phyloP scores from a whole-genome alignment of 306 rosid genomes.

The Crotalaria pallida region DNA sequence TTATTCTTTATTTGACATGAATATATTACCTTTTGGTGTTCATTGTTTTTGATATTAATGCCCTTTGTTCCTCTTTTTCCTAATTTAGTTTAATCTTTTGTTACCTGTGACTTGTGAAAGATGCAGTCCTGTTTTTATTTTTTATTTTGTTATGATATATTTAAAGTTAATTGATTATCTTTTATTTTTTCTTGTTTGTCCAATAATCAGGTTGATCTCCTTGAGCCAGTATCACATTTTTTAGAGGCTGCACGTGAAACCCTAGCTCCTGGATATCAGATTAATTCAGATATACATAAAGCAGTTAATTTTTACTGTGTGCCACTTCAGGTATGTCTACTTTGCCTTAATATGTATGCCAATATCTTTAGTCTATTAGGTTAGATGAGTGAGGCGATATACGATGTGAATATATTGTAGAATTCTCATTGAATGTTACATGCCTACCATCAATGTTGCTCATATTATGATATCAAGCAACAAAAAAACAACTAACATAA shows the following conservation, averaged over 20 bases:
- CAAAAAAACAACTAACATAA: neutral
- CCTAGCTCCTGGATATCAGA: slow-evolving; percentile 45
- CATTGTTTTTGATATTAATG: neutral
- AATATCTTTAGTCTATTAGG: neutral
- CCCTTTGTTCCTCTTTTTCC: neutral
- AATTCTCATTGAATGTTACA: neutral
- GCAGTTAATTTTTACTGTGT: slow-evolving; percentile 71
- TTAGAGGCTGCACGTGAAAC: slow-evolving; percentile 79
- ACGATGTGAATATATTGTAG: neutral
- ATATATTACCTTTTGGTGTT: neutral
- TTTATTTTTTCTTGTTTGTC: slow-evolving; percentile 3
- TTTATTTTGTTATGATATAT: neutral
- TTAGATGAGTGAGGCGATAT: neutral
- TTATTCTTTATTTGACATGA: neutral
- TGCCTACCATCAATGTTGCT: neutral
- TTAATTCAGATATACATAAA: slow-evolving; percentile 51
- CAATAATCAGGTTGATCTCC: slow-evolving; percentile 78
- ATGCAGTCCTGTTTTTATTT: slow-evolving; percentile 2
- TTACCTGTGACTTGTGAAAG: neutral
- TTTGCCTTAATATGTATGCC: neutral
- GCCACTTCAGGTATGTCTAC: slow-evolving; percentile 82
- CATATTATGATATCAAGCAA: neutral
- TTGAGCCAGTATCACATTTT: slow-evolving; percentile 95
- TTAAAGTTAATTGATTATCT: neutral
- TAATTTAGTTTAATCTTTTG: neutral